Percentiles rank a stretch among this genome's conserved stretches.
These are phyloP conservation scores for Bryopsis sp. DNA, from an alignment of 139 green algal species.

Conservation along the genomic window DNA sequence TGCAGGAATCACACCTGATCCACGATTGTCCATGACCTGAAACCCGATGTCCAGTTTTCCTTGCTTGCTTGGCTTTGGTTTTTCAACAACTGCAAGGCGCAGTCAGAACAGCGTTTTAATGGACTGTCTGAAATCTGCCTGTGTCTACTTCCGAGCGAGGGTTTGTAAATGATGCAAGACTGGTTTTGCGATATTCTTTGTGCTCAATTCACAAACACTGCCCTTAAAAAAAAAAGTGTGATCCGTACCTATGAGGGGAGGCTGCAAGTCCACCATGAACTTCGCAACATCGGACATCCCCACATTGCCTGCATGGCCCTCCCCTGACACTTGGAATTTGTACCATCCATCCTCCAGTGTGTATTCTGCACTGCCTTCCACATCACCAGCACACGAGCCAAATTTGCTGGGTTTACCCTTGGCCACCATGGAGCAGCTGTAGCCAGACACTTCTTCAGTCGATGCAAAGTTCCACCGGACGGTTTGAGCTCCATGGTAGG, in stretches of 20 bases:
- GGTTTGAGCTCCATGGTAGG: constrained; percentile 3
- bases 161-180: no score
- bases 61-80: no score
- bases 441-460: constrained; percentile 3
- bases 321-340: neutral
- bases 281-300: neutral
- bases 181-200: neutral
- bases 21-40: neutral
- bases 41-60: neutral
- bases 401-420: neutral
- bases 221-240: neutral
- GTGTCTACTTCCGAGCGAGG: no score
- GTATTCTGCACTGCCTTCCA: constrained; percentile 4
- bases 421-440: constrained; percentile 7
- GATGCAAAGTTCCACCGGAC: constrained; percentile 3
- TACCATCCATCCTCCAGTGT: constrained; percentile 20
- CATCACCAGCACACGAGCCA: neutral
- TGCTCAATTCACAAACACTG: neutral
- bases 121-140: no score
- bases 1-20: neutral
- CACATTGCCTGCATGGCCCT: constrained; percentile 10
- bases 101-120: no score
- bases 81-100: no score
- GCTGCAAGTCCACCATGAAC: constrained; percentile 11
- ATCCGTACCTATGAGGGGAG: constrained; percentile 3